A percentile compares a stretch with the other conserved stretches of the same genome.
Evolutionary conservation across 2,329 filamentous ascomycete genomes (phyloP).

Genomic region (Trichophyton equinum): DNA sequence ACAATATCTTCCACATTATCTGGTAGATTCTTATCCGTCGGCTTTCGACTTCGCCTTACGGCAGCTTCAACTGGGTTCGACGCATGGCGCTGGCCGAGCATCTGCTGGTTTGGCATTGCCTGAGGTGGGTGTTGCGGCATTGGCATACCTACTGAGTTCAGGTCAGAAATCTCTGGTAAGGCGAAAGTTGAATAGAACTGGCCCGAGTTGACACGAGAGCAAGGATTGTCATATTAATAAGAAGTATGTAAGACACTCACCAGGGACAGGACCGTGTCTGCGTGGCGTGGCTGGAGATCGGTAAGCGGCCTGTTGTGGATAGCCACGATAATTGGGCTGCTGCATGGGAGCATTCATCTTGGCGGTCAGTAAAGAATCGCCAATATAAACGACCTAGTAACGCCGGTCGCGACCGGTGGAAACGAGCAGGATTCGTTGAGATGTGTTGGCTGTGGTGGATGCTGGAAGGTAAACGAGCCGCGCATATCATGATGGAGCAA

Average conservation of each 20-base stretch:
- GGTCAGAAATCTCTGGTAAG: background rate
- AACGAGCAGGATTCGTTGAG: background rate
- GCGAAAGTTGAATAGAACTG: background rate
- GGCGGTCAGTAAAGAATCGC: slow-evolving; percentile 4
- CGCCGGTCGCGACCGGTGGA: background rate
- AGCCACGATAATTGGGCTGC: slow-evolving; percentile 33
- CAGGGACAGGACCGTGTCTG: slow-evolving; percentile 28
- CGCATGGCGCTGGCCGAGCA: slow-evolving; percentile 26
- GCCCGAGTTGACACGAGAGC: background rate
- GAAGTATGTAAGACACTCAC: slow-evolving; percentile 19
- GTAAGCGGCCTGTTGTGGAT: slow-evolving; percentile 26
- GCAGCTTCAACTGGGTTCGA: slow-evolving; percentile 36
- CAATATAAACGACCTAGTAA: slow-evolving; percentile 1
- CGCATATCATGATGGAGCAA: background rate
- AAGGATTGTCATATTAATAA: slow-evolving; percentile 2
- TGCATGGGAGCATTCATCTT: slow-evolving; percentile 29
- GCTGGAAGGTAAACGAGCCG: slow-evolving; percentile 2
- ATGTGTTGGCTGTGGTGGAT: background rate
- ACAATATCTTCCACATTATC: slow-evolving; percentile 75
- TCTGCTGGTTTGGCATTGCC: slow-evolving; percentile 25
- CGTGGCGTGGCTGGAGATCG: slow-evolving; percentile 33
- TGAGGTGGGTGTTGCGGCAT: slow-evolving; percentile 27
- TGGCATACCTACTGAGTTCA: slow-evolving; percentile 23
- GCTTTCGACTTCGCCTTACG: slow-evolving; percentile 73
- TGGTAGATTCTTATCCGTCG: slow-evolving; percentile 88